Base-by-base conservation (phyloP, 192 early-diverging fungal species). In the Phlyctochytrium bullatum region DNA sequence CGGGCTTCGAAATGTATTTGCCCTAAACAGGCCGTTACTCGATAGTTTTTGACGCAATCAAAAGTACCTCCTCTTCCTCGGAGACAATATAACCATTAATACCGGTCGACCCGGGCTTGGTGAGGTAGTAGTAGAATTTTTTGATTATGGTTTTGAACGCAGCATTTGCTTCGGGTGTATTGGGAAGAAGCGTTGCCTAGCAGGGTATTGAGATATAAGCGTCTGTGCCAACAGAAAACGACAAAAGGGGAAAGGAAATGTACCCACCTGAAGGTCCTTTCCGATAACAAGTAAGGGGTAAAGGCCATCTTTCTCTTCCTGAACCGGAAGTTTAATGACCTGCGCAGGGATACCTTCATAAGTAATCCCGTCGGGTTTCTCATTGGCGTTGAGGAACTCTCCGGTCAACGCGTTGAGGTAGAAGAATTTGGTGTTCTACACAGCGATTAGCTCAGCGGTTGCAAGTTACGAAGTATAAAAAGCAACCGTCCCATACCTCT, bases 401-500 rank as follows among this genome's bases (percentile, higher is more conserved):
- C 91, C 91, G 3, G 82, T 89, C 32, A 90, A 64, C 0, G 85
- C 89, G 66, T 93, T 87, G 4, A 92, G 35, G 30, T 88, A 57
- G 33, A 51, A 68, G 2, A 76, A 57, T 17, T 67, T 35, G 40
- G 28, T 57, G 25, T 67, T 52, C 24, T 68, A 50, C 10, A n/a
- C 40, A 50, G 40, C 40, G 12, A 10, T 50, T 50, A 14, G n/a
- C n/a, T n/a, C n/a, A n/a, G n/a, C n/a, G n/a, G n/a, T n/a, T n/a
- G n/a, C n/a, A n/a, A 14, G 40, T 50, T 50, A 50, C n/a, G 20
- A 57, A 57, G 54, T 6, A 25, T 57, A 25, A 52, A 12, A 29
- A 62, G 24, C 17, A 40, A 57, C 51, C 76, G 78, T 69, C 31
- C 62, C 59, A 59, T 47, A 47, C 71, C 78, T 65, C 31, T 40